Evolutionary conservation across 129 eudicot species (phyloP).

Genomic region (Artemisia annua): DNA sequence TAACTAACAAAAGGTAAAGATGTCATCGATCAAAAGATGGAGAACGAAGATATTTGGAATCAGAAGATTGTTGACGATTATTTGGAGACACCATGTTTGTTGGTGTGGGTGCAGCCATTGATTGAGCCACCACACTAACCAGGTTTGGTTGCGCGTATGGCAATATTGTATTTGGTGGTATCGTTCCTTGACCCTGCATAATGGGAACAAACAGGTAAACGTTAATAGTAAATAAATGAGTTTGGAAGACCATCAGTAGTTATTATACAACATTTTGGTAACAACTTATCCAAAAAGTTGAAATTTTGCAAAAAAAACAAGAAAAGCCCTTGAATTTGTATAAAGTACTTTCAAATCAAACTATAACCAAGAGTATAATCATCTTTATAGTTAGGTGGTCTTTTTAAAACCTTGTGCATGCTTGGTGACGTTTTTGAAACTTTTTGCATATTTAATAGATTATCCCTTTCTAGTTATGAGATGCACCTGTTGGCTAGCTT

Average conservation of each 20-base stretch:
- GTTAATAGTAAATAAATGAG: slow-evolving; percentile 3
- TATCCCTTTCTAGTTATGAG: not conserved
- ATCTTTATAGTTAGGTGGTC: no score
- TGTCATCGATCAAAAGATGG: slow-evolving; percentile 15
- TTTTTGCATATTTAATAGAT: not conserved
- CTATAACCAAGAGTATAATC: no score
- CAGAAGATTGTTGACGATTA: slow-evolving; percentile 23
- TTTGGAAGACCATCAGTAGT: not conserved
- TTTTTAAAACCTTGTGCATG: no score
- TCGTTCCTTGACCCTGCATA: slow-evolving; percentile 43
- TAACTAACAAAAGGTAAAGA: not conserved
- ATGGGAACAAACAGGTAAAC: not conserved
- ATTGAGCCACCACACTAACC: slow-evolving; percentile 17
- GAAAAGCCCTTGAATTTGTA: not conserved
- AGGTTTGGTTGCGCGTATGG: slow-evolving; percentile 18
- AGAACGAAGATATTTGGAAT: slow-evolving; percentile 11
- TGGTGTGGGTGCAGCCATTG: slow-evolving; percentile 2
- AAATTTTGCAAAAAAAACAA: not conserved
- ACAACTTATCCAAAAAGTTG: no score
- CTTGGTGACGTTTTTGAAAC: no score
- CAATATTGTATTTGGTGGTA: slow-evolving; percentile 21
- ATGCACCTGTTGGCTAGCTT: slow-evolving; percentile 43
- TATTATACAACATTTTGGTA: not conserved
- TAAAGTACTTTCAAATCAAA: not conserved
- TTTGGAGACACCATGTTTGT: slow-evolving; percentile 31